A percentile compares a stretch with the other conserved stretches of the same genome.
Conservation (phyloP, 1,139 yeast genomes). For the Taphrina deformans region DNA sequence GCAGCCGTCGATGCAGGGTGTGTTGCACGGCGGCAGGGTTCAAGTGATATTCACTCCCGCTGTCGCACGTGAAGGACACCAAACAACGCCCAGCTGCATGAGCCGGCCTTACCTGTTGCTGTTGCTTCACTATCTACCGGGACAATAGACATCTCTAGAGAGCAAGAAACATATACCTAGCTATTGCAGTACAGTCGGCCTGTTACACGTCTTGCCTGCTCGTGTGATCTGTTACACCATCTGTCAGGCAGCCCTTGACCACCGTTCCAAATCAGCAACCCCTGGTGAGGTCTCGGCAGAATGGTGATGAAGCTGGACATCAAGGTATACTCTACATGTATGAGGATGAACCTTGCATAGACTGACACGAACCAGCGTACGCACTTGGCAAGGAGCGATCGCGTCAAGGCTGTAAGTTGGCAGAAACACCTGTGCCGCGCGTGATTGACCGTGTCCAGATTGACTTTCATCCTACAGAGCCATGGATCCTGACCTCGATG, state of each 20-base stretch:
- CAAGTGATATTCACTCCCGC: not conserved
- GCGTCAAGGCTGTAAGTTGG: constrained; percentile 65
- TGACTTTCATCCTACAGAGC: constrained; percentile 96
- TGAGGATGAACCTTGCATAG: not conserved
- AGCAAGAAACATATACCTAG: not conserved
- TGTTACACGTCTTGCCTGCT: not conserved
- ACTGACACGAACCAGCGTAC: constrained; percentile 51
- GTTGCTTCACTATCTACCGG: no score
- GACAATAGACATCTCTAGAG: not conserved
- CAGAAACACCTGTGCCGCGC: not conserved
- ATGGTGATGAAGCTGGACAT: constrained; percentile 34
- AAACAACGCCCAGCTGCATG: not conserved
- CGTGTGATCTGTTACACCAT: not conserved
- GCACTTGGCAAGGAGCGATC: constrained; percentile 83
- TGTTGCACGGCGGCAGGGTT: no score
- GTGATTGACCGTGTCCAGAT: constrained; percentile 45
- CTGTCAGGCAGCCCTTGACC: no score
- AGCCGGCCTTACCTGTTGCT: not conserved
- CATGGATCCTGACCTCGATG: constrained; percentile 57
- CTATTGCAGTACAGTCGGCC: not conserved
- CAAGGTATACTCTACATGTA: constrained; percentile 1
- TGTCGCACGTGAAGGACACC: not conserved
- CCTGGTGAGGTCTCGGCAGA: not conserved
- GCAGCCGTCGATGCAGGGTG: no score
- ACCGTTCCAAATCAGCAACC: no score